A percentile compares a stretch with the other conserved stretches of the same genome.
Conservation (phyloP, 176 grass and related monocot species). For the Aegilops bicornis region DNA sequence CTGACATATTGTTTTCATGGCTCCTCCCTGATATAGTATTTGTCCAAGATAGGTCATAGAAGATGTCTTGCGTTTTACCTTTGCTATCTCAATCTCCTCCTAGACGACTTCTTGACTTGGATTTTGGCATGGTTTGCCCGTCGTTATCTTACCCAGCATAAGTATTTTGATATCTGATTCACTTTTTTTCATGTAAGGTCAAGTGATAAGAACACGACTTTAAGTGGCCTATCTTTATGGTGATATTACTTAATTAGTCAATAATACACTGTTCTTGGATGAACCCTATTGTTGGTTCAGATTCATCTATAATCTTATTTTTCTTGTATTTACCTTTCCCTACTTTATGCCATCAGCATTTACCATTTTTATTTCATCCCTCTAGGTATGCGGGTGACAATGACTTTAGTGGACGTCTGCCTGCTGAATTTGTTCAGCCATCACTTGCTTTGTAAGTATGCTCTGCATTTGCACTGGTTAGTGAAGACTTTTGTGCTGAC, state of each 20-base stretch:
- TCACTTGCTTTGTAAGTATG: slow-evolving; percentile 41
- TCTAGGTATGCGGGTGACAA: slow-evolving; percentile 55
- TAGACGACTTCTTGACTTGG: too few species aligned
- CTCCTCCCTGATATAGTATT: neutral
- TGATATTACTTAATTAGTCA: too few species aligned
- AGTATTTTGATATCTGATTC: neutral
- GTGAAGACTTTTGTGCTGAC: neutral
- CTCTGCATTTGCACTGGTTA: neutral
- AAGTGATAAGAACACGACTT: too few species aligned
- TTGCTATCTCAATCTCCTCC: neutral
- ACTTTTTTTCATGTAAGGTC: too few species aligned
- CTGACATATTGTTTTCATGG: neutral
- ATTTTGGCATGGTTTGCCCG: too few species aligned
- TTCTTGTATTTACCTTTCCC: too few species aligned
- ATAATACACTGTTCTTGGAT: too few species aligned
- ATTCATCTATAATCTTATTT: too few species aligned
- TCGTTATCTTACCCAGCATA: too few species aligned
- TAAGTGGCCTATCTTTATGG: too few species aligned
- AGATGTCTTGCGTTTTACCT: neutral
- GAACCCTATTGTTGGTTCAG: too few species aligned
- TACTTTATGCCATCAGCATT: too few species aligned
- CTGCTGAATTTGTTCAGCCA: slow-evolving; percentile 18
- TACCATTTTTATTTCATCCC: neutral
- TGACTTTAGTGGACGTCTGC: slow-evolving; percentile 36
- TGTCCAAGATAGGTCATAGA: neutral